Evolutionary conservation across 2,329 filamentous ascomycete genomes (phyloP).

Genomic region (Aspergillus sp.): DNA sequence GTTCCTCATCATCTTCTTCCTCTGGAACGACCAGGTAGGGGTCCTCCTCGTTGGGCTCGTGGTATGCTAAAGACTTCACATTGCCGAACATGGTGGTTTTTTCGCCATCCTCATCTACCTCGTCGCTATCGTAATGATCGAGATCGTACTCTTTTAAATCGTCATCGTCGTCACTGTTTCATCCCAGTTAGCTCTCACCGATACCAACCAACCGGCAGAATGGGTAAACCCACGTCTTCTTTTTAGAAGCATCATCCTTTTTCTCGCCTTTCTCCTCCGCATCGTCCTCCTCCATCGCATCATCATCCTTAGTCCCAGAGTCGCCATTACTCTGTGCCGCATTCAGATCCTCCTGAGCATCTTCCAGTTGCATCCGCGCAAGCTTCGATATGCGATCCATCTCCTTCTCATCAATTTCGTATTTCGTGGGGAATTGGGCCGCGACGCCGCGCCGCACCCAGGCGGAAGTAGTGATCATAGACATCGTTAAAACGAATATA

Average conservation of each 20-base stretch:
- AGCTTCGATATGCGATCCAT: conserved; percentile 73
- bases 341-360: conserved; percentile 82
- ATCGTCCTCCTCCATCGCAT: conserved; percentile 27
- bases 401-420: conserved; percentile 73
- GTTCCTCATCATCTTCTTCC: conserved; percentile 80
- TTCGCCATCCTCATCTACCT: conserved; percentile 64
- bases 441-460: conserved; percentile 78
- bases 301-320: conserved; percentile 36
- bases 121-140: conserved; percentile 90
- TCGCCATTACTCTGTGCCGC: conserved; percentile 60
- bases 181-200: not conserved
- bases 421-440: conserved; percentile 72
- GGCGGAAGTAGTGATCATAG: conserved; percentile 73
- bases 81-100: conserved; percentile 93
- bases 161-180: conserved; percentile 54
- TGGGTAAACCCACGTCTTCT: conserved; percentile 4
- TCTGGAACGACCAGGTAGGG: conserved; percentile 91
- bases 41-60: conserved; percentile 90
- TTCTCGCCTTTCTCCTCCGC: conserved; percentile 27
- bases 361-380: conserved; percentile 79
- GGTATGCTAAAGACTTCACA: conserved; percentile 88
- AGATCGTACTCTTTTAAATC: conserved; percentile 95
- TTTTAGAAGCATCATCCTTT: conserved; percentile 20
- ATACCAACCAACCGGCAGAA: no score
- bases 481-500: conserved; percentile 35